Evolutionary conservation across 805 yeast genomes (phyloP), one percentile per base, ranked within the genome.

Genomic region (Yamadazyma phyllophila): DNA sequence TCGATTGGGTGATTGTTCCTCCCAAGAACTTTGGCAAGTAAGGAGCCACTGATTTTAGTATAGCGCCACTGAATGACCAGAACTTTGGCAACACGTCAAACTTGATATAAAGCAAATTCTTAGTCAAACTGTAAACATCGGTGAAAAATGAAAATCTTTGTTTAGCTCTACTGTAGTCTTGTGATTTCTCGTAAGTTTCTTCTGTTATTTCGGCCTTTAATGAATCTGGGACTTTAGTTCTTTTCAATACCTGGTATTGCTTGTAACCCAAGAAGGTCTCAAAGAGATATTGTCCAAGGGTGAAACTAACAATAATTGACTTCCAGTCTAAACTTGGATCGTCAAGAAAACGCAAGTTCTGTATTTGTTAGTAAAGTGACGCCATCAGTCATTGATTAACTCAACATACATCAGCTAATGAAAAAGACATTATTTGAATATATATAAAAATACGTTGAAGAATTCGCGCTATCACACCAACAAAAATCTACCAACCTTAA

Each of bases 261-360:
- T 97, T 83, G 53, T 74, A 77, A 39, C 82, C 78, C 43, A 94
- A 70, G 60, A 83, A 84, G 3, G 85, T 74, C 55, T 88, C 94
- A 61, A 90, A 90, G 3, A 75, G 65, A 58, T 77, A 89, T 60
- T 89, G 86, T 27, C 86, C 87, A 12, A 84, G 71, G 3, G 95
- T 77, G 58, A 89, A 81, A 1, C 90, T 87, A 37, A 86, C 62
- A 39, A 92, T 79, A 36, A 91, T 70, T 10, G 74, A 57, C 60
- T 88, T 89, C 97, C 97, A 94, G 50, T 89, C 78, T 57, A 88
- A 78, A 12, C 75, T 73, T 3, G 94, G 83, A 40, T 67, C 70
- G 60, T 89, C 96, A 48, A 85, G 67, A 29, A 77, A 64, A 2
- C 74, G 58, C 48, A 82, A 77, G 10, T 81, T 50, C 75, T 69